Conservation (phyloP, 805 yeast species). For the Sugiyamaella chiloensis region DNA sequence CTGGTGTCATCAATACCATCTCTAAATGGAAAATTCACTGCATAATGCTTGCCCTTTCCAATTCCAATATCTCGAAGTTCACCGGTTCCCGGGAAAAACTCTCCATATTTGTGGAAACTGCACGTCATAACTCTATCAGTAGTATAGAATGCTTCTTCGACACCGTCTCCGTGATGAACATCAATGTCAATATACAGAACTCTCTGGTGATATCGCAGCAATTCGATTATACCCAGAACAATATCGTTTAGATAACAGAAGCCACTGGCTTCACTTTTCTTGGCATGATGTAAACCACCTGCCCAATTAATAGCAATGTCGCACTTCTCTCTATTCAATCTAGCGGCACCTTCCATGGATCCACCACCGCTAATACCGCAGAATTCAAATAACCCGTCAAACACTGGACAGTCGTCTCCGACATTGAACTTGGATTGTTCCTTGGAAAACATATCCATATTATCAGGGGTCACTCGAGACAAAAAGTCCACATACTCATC, state of each 20-base stretch:
- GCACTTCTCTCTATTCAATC: slow-evolving; percentile 78
- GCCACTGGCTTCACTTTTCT: slow-evolving; percentile 90
- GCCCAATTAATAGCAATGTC: slow-evolving; percentile 96
- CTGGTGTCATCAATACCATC: slow-evolving; percentile 96
- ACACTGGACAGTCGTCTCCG: slow-evolving; percentile 94
- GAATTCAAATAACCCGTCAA: slow-evolving; percentile 92
- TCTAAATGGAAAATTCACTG: slow-evolving; percentile 86
- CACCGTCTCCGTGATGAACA: slow-evolving; percentile 97
- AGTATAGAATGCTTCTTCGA: slow-evolving; percentile 92
- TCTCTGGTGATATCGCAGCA: slow-evolving; percentile 84
- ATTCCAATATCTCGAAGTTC: slow-evolving; percentile 85
- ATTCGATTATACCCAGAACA: slow-evolving; percentile 80
- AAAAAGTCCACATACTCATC: slow-evolving; percentile 95
- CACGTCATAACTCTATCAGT: slow-evolving; percentile 97
- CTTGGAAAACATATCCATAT: slow-evolving; percentile 77
- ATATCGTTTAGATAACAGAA: slow-evolving; percentile 95
- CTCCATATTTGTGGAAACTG: slow-evolving; percentile 93
- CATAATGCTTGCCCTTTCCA: slow-evolving; percentile 82
- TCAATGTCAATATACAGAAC: slow-evolving; percentile 93
- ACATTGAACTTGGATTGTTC: slow-evolving; percentile 92
- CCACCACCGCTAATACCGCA: slow-evolving; percentile 90
- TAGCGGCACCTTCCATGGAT: slow-evolving; percentile 79
- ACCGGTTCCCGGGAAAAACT: slow-evolving; percentile 97
- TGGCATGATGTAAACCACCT: slow-evolving; percentile 96
- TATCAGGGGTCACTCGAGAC: slow-evolving; percentile 88